These are phyloP conservation scores for Boletus mariae DNA, from an alignment of 1,284 basidiomycete genomes.

Conservation along the genomic window DNA sequence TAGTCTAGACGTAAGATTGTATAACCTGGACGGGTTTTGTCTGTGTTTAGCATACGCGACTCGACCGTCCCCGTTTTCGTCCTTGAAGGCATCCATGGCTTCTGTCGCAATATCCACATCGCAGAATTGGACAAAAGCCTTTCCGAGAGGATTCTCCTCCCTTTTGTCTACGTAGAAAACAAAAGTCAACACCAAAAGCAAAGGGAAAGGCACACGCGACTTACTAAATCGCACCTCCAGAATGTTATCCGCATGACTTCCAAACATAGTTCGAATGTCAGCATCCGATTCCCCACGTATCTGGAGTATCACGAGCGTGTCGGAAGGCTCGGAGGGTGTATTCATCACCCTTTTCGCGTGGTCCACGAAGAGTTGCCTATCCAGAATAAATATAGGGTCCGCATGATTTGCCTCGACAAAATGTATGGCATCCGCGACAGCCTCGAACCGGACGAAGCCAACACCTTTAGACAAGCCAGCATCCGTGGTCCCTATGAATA, in stretches of 20 bases:
- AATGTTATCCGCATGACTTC: slow-evolving; percentile 21
- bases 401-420: slow-evolving; percentile 35
- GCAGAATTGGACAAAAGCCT: slow-evolving; percentile 27
- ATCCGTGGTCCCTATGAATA: slow-evolving; percentile 24
- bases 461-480: slow-evolving; percentile 41
- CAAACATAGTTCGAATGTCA: slow-evolving; percentile 20
- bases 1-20: slow-evolving; percentile 20
- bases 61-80: not conserved
- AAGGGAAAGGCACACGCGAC: slow-evolving; percentile 1
- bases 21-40: slow-evolving; percentile 3
- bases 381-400: slow-evolving; percentile 44
- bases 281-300: slow-evolving; percentile 30
- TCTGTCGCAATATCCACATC: slow-evolving; percentile 16
- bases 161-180: slow-evolving; percentile 6
- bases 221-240: slow-evolving; percentile 23
- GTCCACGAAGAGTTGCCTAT: slow-evolving; percentile 41
- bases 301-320: slow-evolving; percentile 40
- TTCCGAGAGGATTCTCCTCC: slow-evolving; percentile 1
- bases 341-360: slow-evolving; percentile 22
- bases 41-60: slow-evolving; percentile 22
- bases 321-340: slow-evolving; percentile 25
- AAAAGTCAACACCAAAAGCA: slow-evolving; percentile 2
- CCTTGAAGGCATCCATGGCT: slow-evolving; percentile 24
- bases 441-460: slow-evolving; percentile 43
- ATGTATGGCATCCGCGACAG: slow-evolving; percentile 34